Evolutionary conservation across 192 early-diverging fungal species (phyloP).

Genomic region (Coemansia asiatica): DNA sequence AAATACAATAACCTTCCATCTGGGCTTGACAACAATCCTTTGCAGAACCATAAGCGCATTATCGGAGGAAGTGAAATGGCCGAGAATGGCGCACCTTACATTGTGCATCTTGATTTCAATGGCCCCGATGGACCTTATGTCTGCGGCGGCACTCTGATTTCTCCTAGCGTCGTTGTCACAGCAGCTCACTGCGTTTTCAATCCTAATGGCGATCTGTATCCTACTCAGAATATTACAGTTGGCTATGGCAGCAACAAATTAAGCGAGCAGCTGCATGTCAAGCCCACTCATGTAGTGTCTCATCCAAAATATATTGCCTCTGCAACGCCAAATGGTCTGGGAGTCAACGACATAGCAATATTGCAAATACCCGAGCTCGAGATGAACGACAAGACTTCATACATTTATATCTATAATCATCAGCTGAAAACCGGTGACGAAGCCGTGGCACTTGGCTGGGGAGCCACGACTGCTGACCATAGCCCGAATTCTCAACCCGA

Average conservation of each 20-base stretch:
- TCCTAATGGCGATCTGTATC: background rate
- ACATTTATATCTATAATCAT: background rate
- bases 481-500: background rate
- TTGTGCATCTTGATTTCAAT: background rate
- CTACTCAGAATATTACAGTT: background rate
- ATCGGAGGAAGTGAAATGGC: constrained; percentile 12
- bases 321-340: too few relatives aligned
- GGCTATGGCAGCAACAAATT: constrained; percentile 17
- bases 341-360: background rate
- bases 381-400: background rate
- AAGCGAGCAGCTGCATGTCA: background rate
- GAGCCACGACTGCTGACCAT: background rate
- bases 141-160: constrained; percentile 16
- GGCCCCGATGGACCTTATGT: background rate
- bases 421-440: background rate
- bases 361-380: background rate
- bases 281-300: background rate
- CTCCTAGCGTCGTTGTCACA: constrained; percentile 9
- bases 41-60: constrained; percentile 8
- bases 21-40: background rate
- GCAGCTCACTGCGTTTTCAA: constrained; percentile 16
- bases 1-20: background rate
- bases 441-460: constrained; percentile 5
- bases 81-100: constrained; percentile 9
- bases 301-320: background rate